A percentile compares a stretch with the other conserved stretches of the same genome.
Evolutionary conservation across 1,284 basidiomycete genomes (phyloP).

Genomic region (Cutaneotrichosporon cavernicola): DNA sequence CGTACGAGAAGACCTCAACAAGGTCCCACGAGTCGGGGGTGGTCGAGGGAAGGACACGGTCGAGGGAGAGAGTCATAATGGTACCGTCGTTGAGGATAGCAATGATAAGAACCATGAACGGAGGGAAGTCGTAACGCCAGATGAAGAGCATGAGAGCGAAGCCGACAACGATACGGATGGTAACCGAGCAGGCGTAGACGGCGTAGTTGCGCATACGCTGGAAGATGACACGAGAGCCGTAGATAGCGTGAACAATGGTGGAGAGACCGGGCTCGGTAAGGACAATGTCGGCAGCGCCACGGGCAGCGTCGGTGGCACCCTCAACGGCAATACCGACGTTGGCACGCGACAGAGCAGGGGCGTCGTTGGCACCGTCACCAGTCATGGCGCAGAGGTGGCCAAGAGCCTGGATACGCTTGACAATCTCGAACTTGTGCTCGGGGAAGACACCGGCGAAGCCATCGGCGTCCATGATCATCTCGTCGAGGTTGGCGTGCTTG

Average conservation of each 20-base stretch:
- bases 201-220: constrained; percentile 97
- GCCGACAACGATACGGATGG: constrained; percentile 97
- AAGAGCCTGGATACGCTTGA: constrained; percentile 90
- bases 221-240: constrained; percentile 93
- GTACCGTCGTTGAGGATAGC: constrained; percentile 96
- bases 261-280: constrained; percentile 93
- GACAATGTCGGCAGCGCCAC: constrained; percentile 93
- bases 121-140: constrained; percentile 97
- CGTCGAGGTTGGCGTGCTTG: constrained; percentile 78
- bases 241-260: constrained; percentile 94
- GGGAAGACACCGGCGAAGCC: constrained; percentile 93
- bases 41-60: constrained; percentile 89
- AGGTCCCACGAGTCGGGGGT: constrained; percentile 94
- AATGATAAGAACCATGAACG: constrained; percentile 98
- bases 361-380: constrained; percentile 96
- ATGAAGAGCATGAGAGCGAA: constrained; percentile 93
- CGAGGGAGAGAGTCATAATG: constrained; percentile 97
- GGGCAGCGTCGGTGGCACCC: constrained; percentile 92
- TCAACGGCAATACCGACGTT: constrained; percentile 97
- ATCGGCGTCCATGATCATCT: constrained; percentile 71
- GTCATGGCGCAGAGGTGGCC: constrained; percentile 88
- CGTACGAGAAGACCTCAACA: constrained; percentile 92
- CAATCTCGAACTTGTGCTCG: constrained; percentile 89
- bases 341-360: constrained; percentile 87
- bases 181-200: constrained; percentile 91